Conservation (phyloP, 2,329 filamentous ascomycete species). For the Triangularia verruculosa region DNA sequence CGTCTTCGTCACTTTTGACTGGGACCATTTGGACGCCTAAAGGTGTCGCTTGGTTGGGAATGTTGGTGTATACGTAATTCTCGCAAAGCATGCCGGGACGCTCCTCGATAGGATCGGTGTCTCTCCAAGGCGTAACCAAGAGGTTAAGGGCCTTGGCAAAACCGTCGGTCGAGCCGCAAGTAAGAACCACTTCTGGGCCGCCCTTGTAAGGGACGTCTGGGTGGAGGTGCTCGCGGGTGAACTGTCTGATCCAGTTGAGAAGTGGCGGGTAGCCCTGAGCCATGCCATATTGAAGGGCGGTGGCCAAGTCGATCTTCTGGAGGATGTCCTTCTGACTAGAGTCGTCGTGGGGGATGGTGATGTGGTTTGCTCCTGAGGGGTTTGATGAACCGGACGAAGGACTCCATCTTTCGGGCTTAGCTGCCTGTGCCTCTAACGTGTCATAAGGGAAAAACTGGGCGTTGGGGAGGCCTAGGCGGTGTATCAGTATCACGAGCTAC, state of each 20-base stretch:
- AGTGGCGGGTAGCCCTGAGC: constrained; percentile 78
- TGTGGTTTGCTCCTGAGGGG: constrained; percentile 42
- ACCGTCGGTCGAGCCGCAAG: constrained; percentile 81
- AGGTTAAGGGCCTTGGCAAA: constrained; percentile 74
- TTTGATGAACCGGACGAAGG: constrained; percentile 47
- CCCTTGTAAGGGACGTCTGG: constrained; percentile 75
- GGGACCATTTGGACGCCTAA: constrained; percentile 70
- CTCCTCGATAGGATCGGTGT: constrained; percentile 63
- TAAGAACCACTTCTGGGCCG: constrained; percentile 75
- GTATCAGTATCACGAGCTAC: neutral
- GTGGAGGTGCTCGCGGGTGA: constrained; percentile 72
- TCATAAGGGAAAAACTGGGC: constrained; percentile 84
- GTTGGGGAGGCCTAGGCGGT: constrained; percentile 69
- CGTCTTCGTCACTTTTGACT: constrained; percentile 73
- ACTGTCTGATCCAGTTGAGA: constrained; percentile 73
- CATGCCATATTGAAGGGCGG: constrained; percentile 84
- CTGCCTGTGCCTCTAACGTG: constrained; percentile 78
- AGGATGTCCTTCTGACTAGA: constrained; percentile 55
- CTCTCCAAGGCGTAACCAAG: constrained; percentile 72
- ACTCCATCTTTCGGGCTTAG: constrained; percentile 69
- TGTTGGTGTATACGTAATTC: constrained; percentile 76
- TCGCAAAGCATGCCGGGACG: constrained; percentile 78
- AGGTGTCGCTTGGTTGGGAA: constrained; percentile 64
- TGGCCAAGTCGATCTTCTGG: constrained; percentile 74
- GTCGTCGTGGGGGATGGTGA: constrained; percentile 67